phyloP scores from a whole-genome alignment of 2,329 filamentous ascomycete species.

The Pseudocercospora macadamiae region DNA sequence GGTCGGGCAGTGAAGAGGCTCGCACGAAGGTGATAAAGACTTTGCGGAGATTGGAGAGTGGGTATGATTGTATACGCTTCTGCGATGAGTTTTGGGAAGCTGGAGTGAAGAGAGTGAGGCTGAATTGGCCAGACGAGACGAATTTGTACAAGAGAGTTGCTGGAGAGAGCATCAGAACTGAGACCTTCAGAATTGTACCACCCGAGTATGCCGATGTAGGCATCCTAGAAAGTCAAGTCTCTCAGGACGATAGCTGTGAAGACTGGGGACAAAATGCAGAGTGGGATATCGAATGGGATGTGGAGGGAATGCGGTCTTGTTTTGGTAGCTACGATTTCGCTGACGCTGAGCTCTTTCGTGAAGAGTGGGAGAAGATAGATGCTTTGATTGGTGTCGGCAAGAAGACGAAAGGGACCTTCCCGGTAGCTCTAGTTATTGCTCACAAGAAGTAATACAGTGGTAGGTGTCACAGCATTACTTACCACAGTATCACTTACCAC shows the following conservation, averaged over 20 bases:
- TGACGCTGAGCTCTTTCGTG: not conserved
- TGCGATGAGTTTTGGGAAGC: not conserved
- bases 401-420: not conserved
- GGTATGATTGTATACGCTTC: constrained; percentile 4
- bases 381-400: not conserved
- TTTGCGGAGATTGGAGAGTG: not conserved
- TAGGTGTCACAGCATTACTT: too few species aligned
- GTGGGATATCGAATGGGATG: not conserved
- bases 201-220: not conserved
- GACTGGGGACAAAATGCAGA: not conserved
- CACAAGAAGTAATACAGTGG: too few species aligned
- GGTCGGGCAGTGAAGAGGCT: not conserved
- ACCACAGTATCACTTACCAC: too few species aligned
- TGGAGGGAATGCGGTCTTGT: not conserved
- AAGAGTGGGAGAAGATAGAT: not conserved
- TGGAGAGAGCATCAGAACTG: too few species aligned
- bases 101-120: not conserved
- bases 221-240: not conserved
- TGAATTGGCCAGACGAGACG: not conserved
- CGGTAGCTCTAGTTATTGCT: not conserved
- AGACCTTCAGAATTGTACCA: not conserved
- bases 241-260: not conserved
- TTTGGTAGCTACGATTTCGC: not conserved
- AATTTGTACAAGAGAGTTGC: too few species aligned
- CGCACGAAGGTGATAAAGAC: not conserved